These are phyloP conservation scores for Trichosanthes cucumerina DNA, from an alignment of 306 rosid genomes.

Conservation along the genomic window DNA sequence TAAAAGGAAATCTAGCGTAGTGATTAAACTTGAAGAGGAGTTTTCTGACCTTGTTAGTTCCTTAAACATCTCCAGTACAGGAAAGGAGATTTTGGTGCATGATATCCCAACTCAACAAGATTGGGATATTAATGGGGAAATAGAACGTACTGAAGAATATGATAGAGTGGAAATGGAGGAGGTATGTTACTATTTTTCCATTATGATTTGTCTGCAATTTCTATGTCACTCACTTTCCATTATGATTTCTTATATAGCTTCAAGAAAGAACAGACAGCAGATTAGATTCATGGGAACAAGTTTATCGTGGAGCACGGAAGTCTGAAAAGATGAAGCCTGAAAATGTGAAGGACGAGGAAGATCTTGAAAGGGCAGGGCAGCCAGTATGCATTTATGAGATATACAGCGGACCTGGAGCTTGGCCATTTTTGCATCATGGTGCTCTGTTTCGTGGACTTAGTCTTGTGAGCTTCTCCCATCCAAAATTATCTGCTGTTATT, in stretches of 20 bases:
- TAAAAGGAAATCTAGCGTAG: conserved; percentile 25
- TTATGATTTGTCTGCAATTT: conserved; percentile 3
- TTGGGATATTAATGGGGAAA: conserved; percentile 58
- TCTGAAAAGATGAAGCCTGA: conserved; percentile 71
- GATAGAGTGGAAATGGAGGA: conserved; percentile 75
- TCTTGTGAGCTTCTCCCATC: conserved; percentile 56
- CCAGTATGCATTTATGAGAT: conserved; percentile 84
- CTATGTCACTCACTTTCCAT: neutral
- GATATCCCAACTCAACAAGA: conserved; percentile 47
- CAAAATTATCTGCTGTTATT: neutral
- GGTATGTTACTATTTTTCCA: conserved; percentile 33
- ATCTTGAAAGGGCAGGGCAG: conserved; percentile 89
- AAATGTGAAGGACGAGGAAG: conserved; percentile 94
- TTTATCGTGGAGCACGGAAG: conserved; percentile 71
- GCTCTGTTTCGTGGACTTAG: conserved; percentile 90
- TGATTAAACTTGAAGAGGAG: conserved; percentile 57
- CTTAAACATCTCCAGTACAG: conserved; percentile 30
- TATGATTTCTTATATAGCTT: conserved; percentile 27
- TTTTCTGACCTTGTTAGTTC: conserved; percentile 31
- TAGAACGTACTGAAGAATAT: conserved; percentile 67
- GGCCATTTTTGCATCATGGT: conserved; percentile 92
- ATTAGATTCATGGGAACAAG: conserved; percentile 59
- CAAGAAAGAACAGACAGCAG: conserved; percentile 59
- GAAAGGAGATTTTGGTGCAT: conserved; percentile 25
- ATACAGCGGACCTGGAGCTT: conserved; percentile 67